phyloP scores from a whole-genome alignment of 768 basidiomycete genomes.

The Leccinellum luteum region DNA sequence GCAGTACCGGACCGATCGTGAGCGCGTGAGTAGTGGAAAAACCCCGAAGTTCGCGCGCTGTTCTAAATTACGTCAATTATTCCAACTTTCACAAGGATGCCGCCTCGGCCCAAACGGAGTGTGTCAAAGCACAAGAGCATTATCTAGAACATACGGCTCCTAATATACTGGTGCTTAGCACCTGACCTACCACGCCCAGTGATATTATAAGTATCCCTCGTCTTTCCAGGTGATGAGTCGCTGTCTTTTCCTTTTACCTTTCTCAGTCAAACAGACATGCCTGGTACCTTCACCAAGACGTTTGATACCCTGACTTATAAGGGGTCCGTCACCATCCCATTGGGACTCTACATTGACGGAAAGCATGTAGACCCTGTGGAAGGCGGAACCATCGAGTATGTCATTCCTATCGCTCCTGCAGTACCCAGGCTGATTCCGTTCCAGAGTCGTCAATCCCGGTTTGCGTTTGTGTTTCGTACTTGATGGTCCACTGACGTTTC shows the following conservation, averaged over 20 bases:
- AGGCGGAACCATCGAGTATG: slow-evolving; percentile 61
- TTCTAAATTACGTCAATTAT: not conserved
- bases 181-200: not conserved
- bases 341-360: slow-evolving; percentile 71
- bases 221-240: not conserved
- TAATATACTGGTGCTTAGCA: not conserved
- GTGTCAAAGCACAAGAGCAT: not conserved
- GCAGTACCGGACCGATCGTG: not conserved
- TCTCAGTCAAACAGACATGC: slow-evolving; percentile 27
- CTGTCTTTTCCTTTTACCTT: not conserved
- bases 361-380: slow-evolving; percentile 46
- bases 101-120: not conserved
- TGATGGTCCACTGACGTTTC: slow-evolving; percentile 20
- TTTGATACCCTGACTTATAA: slow-evolving; percentile 57
- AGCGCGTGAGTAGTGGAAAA: not conserved
- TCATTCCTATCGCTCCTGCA: not conserved
- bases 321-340: slow-evolving; percentile 51
- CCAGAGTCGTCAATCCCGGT: slow-evolving; percentile 57
- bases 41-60: not conserved
- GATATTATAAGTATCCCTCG: slow-evolving; percentile 8
- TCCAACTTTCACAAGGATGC: not conserved
- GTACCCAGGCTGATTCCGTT: slow-evolving; percentile 1
- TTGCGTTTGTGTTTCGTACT: slow-evolving; percentile 8
- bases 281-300: slow-evolving; percentile 40
- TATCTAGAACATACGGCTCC: not conserved